Conservation (phyloP, 129 eudicot genomes). For the Tanacetum coccineum region DNA sequence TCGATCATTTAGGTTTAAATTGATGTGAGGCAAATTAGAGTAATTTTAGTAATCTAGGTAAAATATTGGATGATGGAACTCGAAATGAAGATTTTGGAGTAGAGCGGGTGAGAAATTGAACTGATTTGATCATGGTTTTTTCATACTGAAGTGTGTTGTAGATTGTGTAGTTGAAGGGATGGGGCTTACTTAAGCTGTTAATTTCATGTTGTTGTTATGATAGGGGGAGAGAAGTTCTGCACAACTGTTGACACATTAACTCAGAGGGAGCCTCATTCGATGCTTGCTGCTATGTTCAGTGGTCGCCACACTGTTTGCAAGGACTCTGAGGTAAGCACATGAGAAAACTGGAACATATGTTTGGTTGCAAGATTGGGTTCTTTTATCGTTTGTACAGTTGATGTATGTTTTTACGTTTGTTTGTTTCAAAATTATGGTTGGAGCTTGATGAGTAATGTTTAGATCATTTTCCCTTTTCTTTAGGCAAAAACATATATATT, state of each 20-base stretch:
- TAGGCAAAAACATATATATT: too few species aligned
- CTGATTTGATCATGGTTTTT: neutral
- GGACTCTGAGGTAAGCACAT: constrained; percentile 58
- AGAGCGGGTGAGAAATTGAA: constrained; percentile 8
- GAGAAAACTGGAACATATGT: neutral
- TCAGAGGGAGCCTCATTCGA: constrained; percentile 88
- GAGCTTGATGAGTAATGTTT: neutral
- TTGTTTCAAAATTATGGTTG: neutral
- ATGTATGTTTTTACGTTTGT: neutral
- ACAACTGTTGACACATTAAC: constrained; percentile 81
- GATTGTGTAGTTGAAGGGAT: neutral
- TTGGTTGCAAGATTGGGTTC: constrained; percentile 6
- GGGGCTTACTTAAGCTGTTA: constrained; percentile 1
- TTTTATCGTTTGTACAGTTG: neutral
- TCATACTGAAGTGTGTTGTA: too few species aligned
- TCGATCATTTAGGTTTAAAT: too few species aligned
- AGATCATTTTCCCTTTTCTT: too few species aligned
- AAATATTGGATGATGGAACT: neutral
- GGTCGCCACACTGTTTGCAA: constrained; percentile 76
- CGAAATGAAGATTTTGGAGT: constrained; percentile 2
- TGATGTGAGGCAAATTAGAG: too few species aligned
- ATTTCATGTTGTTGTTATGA: neutral
- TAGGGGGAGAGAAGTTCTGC: constrained; percentile 91
- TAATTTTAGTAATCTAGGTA: neutral
- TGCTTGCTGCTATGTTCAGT: constrained; percentile 99